Base-by-base conservation (phyloP, 2,329 filamentous ascomycete genomes). In the Zalaria sp. region DNA sequence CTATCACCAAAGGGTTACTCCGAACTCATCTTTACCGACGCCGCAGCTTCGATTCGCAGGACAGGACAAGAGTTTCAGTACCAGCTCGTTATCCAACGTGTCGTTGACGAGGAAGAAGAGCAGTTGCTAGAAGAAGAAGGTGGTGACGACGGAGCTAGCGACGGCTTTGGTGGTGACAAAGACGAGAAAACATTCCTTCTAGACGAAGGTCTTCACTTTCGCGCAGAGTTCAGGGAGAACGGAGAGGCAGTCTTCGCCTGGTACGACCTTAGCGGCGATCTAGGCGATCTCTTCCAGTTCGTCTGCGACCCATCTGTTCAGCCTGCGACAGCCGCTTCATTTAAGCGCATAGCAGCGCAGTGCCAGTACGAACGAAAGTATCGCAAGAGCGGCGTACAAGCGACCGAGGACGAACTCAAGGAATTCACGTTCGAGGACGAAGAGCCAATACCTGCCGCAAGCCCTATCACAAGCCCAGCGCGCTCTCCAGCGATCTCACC, bases 291-390 rank as follows among this genome's bases (percentile, higher is more conserved):
- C n/a, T 98, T 85, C 72, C 89, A 98, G 61, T 98, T 96, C 58
- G 83, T 98, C 49, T 96, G 88, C 66, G 91, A 96, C 63, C 61
- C 70, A 34, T 79, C 79, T 8, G 75, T 83, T 35, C 69, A 78
- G 27, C 66, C 77, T 3, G 72, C 77, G 38, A 82, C 88, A 52
- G 81, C 91, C 25, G 72, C 80, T 37, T 76, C 81, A 10, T 96
- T 98, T 59, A 78, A 89, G 56, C 71, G 81, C 41, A 79, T 86
- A 41, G 84, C 91, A 5, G 75, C 84, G 44, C 81, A 95, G 74
- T 95, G 91, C 60, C 91, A 98, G 63, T 98, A 93, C 81, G 91
- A 98, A 67, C 77, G 89, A 56, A 96, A 94, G 62, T 93, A 91
- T 61, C 77, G 85, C 48, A 83, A 81, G 55, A 80, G 77, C 34